Conservation (phyloP, 768 basidiomycete species). For the Kwoniella sp. region DNA sequence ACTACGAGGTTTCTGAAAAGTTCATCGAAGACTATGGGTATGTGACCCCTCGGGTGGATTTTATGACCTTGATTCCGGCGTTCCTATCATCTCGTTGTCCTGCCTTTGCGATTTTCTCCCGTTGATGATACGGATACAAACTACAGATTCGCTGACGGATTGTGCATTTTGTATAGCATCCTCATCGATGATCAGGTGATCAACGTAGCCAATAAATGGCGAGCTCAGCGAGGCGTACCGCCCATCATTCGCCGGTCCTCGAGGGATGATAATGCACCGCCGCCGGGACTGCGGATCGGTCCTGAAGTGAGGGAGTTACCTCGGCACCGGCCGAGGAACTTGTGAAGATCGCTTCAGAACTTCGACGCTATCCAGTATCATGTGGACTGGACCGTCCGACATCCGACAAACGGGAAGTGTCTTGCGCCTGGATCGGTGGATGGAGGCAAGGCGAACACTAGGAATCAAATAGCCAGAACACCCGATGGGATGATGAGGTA, state of each 20-base stretch:
- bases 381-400: too few species aligned
- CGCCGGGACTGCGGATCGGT: background rate
- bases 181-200: slow-evolving; percentile 75
- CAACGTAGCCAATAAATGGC: slow-evolving; percentile 80
- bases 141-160: too few species aligned
- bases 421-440: too few species aligned
- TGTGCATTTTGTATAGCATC: slow-evolving; percentile 61
- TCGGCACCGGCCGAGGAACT: background rate
- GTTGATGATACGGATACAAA: background rate
- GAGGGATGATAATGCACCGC: background rate
- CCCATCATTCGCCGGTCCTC: slow-evolving; percentile 20
- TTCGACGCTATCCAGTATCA: too few species aligned
- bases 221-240: slow-evolving; percentile 75
- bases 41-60: too few species aligned
- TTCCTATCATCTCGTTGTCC: background rate
- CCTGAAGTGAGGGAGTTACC: background rate
- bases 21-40: slow-evolving; percentile 85
- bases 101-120: background rate
- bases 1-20: slow-evolving; percentile 84
- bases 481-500: too few species aligned
- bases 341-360: too few species aligned
- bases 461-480: too few species aligned
- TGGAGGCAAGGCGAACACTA: too few species aligned
- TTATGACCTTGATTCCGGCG: background rate
- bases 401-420: too few species aligned